Evolutionary conservation across 371 early-diverging fungal genomes (phyloP), one percentile per base, ranked within the genome.

Genomic region (Sporodiniella umbellata): DNA sequence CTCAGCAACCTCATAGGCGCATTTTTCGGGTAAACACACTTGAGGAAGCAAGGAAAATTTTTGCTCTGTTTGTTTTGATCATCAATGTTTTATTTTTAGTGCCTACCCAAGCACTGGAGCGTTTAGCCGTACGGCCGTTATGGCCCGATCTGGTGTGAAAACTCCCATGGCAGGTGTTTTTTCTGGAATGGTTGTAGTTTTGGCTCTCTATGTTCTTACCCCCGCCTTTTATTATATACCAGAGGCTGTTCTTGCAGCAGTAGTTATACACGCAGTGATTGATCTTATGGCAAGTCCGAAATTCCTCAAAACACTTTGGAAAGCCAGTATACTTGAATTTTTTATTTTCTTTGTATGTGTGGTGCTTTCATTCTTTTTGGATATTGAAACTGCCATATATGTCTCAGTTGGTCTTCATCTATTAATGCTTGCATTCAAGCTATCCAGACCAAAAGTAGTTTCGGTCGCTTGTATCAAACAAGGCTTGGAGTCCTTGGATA

Each of bases 201-300:
- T 92, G 4, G 86, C 91, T 4, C 67, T 96, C 23, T 89, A 85
- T 58, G 66, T 79, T n/a, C 65, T 94, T 50, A 90, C 93, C 1
- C 86, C 88, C 0, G 86, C 86, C 2, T 91, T 96, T 67, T 88
- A 81, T 68, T 94, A 85, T 59, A 90, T 96, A 17, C 93, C 96
- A 5, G 80, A 80, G 23, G 83, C 95, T 11, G 63, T 78, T 1
- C 73, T 94, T 8, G 78, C 90, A 10, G 89, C 92, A 0, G 80
- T 96, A 21, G 90, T 94, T 24, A 85, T 93, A 42, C 80, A 75
- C 56, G 84, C 88, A 5, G 86, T 88, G 28, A 49, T 66, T 18
- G 86, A 83, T 47, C 56, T 87, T 21, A 58, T 83, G 10, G 58
- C 71, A 8, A 68, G 72, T 3, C 55, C 56, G 0, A 33, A 30